Percentiles rank a stretch among this genome's conserved stretches.
Evolutionary conservation across 345 rosid species (phyloP).

Genomic region (Microcos paniculata): DNA sequence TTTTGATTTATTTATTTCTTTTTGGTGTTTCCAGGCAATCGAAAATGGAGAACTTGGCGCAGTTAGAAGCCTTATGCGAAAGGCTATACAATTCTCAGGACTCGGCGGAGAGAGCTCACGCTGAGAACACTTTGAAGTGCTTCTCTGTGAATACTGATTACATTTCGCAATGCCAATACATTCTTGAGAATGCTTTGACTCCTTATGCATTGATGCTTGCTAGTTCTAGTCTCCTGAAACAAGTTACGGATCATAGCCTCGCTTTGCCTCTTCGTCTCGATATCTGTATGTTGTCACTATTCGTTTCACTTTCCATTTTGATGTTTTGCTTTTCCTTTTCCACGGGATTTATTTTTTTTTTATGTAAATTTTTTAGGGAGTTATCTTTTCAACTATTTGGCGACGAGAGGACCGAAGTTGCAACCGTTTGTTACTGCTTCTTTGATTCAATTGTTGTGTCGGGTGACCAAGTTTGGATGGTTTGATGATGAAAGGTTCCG

Average conservation of each 20-base stretch:
- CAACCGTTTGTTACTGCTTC: slow-evolving; percentile 84
- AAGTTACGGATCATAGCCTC: slow-evolving; percentile 94
- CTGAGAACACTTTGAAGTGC: slow-evolving; percentile 89
- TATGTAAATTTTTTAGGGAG: slow-evolving; percentile 43
- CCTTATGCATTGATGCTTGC: slow-evolving; percentile 99
- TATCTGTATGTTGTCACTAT: slow-evolving; percentile 54
- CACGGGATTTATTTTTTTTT: background rate
- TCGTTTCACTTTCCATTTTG: background rate
- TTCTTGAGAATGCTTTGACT: slow-evolving; percentile 92
- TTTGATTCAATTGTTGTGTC: slow-evolving; percentile 82
- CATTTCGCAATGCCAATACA: slow-evolving; percentile 94
- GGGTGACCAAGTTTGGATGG: slow-evolving; percentile 99
- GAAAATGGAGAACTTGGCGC: slow-evolving; percentile 95
- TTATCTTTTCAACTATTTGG: slow-evolving; percentile 82
- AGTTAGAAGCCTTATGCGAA: slow-evolving; percentile 95
- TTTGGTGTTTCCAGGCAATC: slow-evolving; percentile 30
- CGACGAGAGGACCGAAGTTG: slow-evolving; percentile 86
- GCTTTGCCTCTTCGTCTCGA: slow-evolving; percentile 88
- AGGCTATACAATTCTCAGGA: slow-evolving; percentile 93
- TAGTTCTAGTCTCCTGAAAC: slow-evolving; percentile 92
- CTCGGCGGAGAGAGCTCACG: slow-evolving; percentile 85
- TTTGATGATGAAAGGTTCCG: slow-evolving; percentile 94
- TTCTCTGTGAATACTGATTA: slow-evolving; percentile 86
- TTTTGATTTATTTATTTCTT: background rate
- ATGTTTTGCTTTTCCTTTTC: slow-evolving; percentile 11